Evolutionary conservation across 2,329 filamentous ascomycete species (phyloP).

Genomic region (Aspergillus quadricinctus): DNA sequence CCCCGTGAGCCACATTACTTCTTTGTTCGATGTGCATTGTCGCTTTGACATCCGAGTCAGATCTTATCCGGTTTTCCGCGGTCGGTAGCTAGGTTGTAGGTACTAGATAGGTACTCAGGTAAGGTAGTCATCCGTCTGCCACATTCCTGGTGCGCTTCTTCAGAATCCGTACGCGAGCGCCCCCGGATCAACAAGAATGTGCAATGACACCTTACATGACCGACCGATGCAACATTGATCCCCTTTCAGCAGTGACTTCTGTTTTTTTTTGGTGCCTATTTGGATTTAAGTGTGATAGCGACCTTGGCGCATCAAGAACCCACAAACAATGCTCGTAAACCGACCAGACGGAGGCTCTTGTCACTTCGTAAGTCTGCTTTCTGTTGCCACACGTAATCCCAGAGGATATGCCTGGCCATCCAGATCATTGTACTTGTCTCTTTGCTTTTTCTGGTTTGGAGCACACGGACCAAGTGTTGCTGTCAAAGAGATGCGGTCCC

Average conservation of each 20-base stretch:
- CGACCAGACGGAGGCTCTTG: not conserved
- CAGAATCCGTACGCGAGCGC: not conserved
- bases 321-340: not conserved
- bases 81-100: not conserved
- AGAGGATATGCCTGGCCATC: too few species aligned
- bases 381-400: not conserved
- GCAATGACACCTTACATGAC: not conserved
- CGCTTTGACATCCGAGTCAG: not conserved
- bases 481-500: not conserved
- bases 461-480: slow-evolving; percentile 16
- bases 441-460: not conserved
- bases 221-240: not conserved
- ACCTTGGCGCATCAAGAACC: not conserved
- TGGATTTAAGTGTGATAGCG: not conserved
- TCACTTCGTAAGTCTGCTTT: not conserved
- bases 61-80: not conserved
- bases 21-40: not conserved
- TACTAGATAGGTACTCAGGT: too few species aligned
- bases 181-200: not conserved
- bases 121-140: not conserved
- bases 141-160: not conserved
- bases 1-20: not conserved
- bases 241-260: not conserved
- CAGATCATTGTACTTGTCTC: not conserved
- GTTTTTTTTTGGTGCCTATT: too few species aligned